Conservation (phyloP, 2,329 filamentous ascomycete genomes). For the Ceratocystis cubensis region DNA sequence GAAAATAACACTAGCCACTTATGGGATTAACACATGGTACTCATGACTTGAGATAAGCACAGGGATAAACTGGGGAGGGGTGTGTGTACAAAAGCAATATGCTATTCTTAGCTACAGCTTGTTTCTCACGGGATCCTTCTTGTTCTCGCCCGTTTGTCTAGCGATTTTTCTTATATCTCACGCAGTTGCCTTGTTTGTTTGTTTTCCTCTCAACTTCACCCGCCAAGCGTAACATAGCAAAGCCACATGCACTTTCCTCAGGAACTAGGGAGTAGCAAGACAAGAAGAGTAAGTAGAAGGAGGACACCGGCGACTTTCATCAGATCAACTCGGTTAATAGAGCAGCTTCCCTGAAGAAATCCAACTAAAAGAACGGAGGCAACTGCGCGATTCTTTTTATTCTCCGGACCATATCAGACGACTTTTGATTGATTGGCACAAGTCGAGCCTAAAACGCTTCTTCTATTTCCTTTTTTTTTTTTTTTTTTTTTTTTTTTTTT, state of each 20-base stretch:
- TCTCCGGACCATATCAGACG: neutral
- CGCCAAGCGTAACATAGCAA: neutral
- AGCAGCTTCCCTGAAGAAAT: neutral
- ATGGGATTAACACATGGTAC: neutral
- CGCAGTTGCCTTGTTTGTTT: constrained; percentile 2
- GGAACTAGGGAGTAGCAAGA: neutral
- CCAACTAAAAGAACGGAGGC: neutral
- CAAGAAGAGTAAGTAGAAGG: neutral
- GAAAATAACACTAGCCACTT: neutral
- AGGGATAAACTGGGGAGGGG: neutral
- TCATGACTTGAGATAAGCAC: neutral
- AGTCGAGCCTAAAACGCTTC: neutral
- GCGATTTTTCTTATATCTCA: neutral
- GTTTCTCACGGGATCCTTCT: constrained; percentile 1
- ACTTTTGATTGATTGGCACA: neutral
- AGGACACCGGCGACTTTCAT: neutral
- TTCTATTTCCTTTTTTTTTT: neutral
- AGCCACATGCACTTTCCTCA: neutral
- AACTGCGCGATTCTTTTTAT: neutral
- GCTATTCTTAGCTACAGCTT: constrained; percentile 2
- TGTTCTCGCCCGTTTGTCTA: neutral
- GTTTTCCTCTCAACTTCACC: neutral
- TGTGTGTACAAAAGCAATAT: neutral
- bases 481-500: no score
- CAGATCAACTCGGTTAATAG: neutral